These are phyloP conservation scores for Solanum appendiculatum DNA, from an alignment of 257 asterid genomes.

Conservation along the genomic window DNA sequence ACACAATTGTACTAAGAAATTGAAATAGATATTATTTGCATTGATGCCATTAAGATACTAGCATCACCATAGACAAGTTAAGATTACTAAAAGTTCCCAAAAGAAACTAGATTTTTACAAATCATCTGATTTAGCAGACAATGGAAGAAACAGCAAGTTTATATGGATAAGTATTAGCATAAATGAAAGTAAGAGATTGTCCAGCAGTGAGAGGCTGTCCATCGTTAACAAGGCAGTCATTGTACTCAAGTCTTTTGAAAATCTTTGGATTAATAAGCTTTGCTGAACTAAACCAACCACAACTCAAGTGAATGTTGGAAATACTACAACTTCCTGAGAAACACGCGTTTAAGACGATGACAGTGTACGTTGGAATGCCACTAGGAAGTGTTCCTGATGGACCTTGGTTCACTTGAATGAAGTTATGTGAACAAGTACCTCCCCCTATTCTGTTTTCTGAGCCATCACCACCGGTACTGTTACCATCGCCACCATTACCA, in stretches of 20 bases:
- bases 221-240: constrained; percentile 63
- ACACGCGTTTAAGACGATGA: constrained; percentile 38
- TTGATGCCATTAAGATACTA: neutral
- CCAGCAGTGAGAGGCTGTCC: constrained; percentile 43
- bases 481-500: neutral
- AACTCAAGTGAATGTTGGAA: constrained; percentile 51
- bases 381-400: constrained; percentile 33
- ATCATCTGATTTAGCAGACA: constrained; percentile 9
- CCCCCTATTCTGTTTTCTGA: constrained; percentile 23
- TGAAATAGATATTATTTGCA: neutral
- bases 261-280: constrained; percentile 33
- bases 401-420: constrained; percentile 39
- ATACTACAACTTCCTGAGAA: constrained; percentile 33
- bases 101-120: neutral
- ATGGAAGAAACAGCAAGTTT: constrained; percentile 43
- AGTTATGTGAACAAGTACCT: constrained; percentile 23
- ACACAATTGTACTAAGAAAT: neutral
- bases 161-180: constrained; percentile 49
- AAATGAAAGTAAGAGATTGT: constrained; percentile 32
- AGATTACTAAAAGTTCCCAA: neutral
- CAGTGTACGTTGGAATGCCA: constrained; percentile 72
- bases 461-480: neutral
- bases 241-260: constrained; percentile 30
- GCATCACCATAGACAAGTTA: neutral
- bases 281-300: constrained; percentile 79